Base-by-base conservation (phyloP, 2,329 filamentous ascomycete species). In the Dactylellina leptospora region DNA sequence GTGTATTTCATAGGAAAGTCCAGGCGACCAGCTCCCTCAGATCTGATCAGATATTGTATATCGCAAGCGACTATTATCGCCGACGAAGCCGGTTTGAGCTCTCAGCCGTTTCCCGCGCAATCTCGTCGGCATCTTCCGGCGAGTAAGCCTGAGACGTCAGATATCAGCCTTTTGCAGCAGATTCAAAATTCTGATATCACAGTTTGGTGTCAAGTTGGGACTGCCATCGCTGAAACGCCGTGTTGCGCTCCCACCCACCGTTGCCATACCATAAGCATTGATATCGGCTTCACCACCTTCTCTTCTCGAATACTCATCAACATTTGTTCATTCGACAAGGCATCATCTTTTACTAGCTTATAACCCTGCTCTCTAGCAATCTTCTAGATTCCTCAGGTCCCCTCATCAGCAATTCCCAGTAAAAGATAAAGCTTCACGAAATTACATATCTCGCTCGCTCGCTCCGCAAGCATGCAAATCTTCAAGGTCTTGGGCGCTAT, bases 381-480 rank as follows among this genome's bases (percentile, higher is more conserved):
- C 3, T 3, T 38, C 23, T 22, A 25, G 33, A 64, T 59, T 60
- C 22, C 45, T 53, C 45, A 60, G 59, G 53, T 38, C 60, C 36
- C 33, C 10, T 13, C 33, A 38, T 27, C 18, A n/a, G 27, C 27
- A 48, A 44, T n/a, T 45, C 28, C 27, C 11, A 27, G 27, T 36
- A n/a, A 36, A 38, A 48, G 23, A 42, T 36, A 50, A 11, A 40
- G 22, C 38, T 27, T 50, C 27, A 20, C 16, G 33, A 25, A 9
- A 13, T 16, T 10, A 36, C 9, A 27, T 28, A 38, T 28, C 30
- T 30, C 20, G 27, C 22, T 72, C 53, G 54, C 53, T 72, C 61
- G 28, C 61, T 66, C 22, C 22, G 3, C 25, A 71, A 71, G 25
- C 18, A 71, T 72, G 68, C 53, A 64, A 45, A 16, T 72, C 22